Base-by-base conservation (phyloP, 2,329 filamentous ascomycete genomes). In the Penicillium sclerotigenum region DNA sequence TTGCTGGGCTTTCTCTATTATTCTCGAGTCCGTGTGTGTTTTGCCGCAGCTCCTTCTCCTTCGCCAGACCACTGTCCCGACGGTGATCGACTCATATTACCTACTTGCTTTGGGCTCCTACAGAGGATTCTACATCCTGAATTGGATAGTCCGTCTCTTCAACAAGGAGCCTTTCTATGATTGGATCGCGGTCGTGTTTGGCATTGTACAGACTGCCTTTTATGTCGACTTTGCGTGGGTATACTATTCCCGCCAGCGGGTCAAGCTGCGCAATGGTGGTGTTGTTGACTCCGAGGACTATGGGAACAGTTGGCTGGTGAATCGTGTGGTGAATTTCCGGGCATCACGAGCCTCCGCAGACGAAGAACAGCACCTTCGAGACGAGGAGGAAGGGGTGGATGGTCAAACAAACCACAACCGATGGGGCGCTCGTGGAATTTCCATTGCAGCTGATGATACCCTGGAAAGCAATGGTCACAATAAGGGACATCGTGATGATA, bases 201-300 rank as follows among this genome's bases (percentile, higher is more conserved):
- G 93, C 54, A 78, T 95, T 57, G 80, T 97, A 26, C 93, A 97
- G 77, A 97, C 91, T 0, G 86, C 88, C 1, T 84, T 97, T 41
- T 97, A 97, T 74, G 72, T 92, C 65, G 93, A 97, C 75, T 97
- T 97, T 71, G 91, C 91, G 34, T 97, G 92, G 91, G 91, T 97
- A 1, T 97, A 97, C 80, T 97, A 90, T 78, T 89, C 88, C 11
- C 84, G 93, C 61, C 93, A 97, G 78, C 85, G 92, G 55, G 91
- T 97, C 69, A 97, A 97, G 86, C 86, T 97, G 16, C 84, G 93
- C 59, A 87, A 85, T 63, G 93, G 93, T 42, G 90, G 91, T 7
- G 81, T 97, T 18, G 90, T 97, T 14, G 93, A 97, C 70, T 87
- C 88, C 4, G 92, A 97, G 62, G 93, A 97, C 71, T 80, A 96